These are phyloP conservation scores for Didymella pinodella DNA, from an alignment of 2,329 filamentous ascomycete species.

Conservation along the genomic window DNA sequence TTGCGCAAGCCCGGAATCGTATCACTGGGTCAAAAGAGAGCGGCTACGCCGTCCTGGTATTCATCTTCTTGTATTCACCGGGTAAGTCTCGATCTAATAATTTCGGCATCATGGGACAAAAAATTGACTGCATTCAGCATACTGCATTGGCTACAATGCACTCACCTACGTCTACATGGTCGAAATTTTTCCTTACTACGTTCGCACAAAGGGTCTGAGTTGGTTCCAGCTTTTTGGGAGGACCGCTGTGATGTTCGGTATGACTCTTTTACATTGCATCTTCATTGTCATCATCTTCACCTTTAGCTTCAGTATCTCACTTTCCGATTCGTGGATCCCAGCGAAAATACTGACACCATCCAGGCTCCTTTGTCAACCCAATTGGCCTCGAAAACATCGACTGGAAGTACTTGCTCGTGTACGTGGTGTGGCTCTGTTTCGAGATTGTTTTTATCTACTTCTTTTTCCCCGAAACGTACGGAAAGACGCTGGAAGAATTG, in stretches of 20 bases:
- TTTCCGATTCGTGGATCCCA: too few species aligned
- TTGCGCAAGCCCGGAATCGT: conserved; percentile 61
- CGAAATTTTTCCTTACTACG: conserved; percentile 60
- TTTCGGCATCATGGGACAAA: too few species aligned
- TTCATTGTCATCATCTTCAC: too few species aligned
- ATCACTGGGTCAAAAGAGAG: conserved; percentile 37
- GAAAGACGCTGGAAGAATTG: conserved; percentile 46
- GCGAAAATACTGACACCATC: not conserved
- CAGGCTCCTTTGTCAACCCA: conserved; percentile 66
- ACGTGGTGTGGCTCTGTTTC: conserved; percentile 51
- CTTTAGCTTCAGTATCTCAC: too few species aligned
- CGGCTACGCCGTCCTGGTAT: conserved; percentile 58
- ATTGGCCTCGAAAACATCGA: conserved; percentile 66
- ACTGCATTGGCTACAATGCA: conserved; percentile 65
- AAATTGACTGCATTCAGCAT: conserved; percentile 46
- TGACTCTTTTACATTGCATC: not conserved
- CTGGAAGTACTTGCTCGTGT: conserved; percentile 72
- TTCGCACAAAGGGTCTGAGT: conserved; percentile 59
- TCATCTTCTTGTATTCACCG: conserved; percentile 61
- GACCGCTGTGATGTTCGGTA: conserved; percentile 64
- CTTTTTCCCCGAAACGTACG: conserved; percentile 46
- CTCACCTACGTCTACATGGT: conserved; percentile 64
- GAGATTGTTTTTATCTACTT: conserved; percentile 50
- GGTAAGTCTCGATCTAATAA: not conserved
- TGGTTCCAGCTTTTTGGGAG: conserved; percentile 71